A percentile compares a stretch with the other conserved stretches of the same genome.
phyloP scores from a whole-genome alignment of 1,139 yeast species.

The Arxiozyma bovina region DNA sequence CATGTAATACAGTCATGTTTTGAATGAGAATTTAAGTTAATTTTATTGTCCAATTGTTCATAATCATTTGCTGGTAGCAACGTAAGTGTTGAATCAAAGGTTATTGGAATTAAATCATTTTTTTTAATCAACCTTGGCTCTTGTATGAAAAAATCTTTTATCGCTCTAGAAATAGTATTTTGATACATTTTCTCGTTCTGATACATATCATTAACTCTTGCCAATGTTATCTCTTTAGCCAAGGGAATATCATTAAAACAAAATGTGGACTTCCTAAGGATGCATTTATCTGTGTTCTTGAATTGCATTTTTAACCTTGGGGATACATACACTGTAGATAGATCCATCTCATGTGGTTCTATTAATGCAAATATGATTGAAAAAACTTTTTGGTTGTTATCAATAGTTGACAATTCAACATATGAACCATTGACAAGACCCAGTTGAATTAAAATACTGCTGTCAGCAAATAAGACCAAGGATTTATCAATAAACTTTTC shows the following conservation, averaged over 20 bases:
- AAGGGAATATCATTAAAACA: slow-evolving; percentile 36
- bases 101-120: slow-evolving; percentile 67
- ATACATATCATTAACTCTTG: slow-evolving; percentile 29
- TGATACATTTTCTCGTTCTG: slow-evolving; percentile 67
- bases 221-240: slow-evolving; percentile 21
- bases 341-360: slow-evolving; percentile 19
- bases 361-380: slow-evolving; percentile 20
- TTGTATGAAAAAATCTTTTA: slow-evolving; percentile 54
- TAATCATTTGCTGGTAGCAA: slow-evolving; percentile 20
- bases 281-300: slow-evolving; percentile 6
- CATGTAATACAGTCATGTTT: slow-evolving; percentile 62
- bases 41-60: neutral
- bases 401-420: slow-evolving; percentile 9
- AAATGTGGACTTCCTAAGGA: slow-evolving; percentile 26
- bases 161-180: slow-evolving; percentile 52
- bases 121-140: slow-evolving; percentile 48
- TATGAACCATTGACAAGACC: slow-evolving; percentile 23
- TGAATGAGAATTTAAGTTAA: slow-evolving; percentile 30
- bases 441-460: slow-evolving; percentile 12
- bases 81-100: slow-evolving; percentile 52
- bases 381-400: slow-evolving; percentile 7
- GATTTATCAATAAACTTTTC: slow-evolving; percentile 14
- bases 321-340: slow-evolving; percentile 14
- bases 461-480: slow-evolving; percentile 21
- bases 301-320: slow-evolving; percentile 24